Evolutionary conservation across 192 early-diverging fungal genomes (phyloP).

Genomic region (Entophlyctis helioformis): DNA sequence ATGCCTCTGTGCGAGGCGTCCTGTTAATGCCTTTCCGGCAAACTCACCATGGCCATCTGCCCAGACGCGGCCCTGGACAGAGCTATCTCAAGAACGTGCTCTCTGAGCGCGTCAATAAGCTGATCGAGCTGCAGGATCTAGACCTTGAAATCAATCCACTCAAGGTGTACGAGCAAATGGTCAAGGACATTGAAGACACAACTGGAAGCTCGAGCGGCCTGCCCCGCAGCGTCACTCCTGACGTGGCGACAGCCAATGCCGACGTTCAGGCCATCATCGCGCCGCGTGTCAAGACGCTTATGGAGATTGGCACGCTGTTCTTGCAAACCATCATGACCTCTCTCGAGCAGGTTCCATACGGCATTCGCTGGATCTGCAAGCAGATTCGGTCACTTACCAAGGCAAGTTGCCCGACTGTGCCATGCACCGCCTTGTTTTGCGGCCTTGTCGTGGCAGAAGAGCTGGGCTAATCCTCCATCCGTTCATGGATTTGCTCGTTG

Average conservation of each 20-base stretch:
- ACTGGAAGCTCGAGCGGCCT: slow-evolving; percentile 49
- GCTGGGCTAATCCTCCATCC: neutral
- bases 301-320: slow-evolving; percentile 77
- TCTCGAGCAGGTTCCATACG: slow-evolving; percentile 79
- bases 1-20: no score
- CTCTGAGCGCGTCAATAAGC: slow-evolving; percentile 63
- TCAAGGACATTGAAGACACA: slow-evolving; percentile 58
- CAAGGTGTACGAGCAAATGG: slow-evolving; percentile 81
- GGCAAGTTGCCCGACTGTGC: slow-evolving; percentile 2
- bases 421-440: neutral
- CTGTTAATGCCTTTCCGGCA: no score
- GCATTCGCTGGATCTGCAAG: slow-evolving; percentile 97
- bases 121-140: slow-evolving; percentile 70
- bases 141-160: slow-evolving; percentile 93
- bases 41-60: slow-evolving; percentile 2
- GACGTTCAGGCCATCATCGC: slow-evolving; percentile 77
- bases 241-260: slow-evolving; percentile 66
- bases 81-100: slow-evolving; percentile 79
- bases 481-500: neutral
- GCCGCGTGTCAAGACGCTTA: slow-evolving; percentile 68
- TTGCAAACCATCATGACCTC: slow-evolving; percentile 75
- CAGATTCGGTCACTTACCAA: slow-evolving; percentile 89
- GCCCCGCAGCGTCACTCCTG: slow-evolving; percentile 66
- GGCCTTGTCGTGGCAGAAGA: neutral
- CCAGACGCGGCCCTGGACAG: slow-evolving; percentile 80